These are phyloP conservation scores for Scheffersomyces amazonensis DNA, from an alignment of 805 yeast genomes.

Conservation along the genomic window DNA sequence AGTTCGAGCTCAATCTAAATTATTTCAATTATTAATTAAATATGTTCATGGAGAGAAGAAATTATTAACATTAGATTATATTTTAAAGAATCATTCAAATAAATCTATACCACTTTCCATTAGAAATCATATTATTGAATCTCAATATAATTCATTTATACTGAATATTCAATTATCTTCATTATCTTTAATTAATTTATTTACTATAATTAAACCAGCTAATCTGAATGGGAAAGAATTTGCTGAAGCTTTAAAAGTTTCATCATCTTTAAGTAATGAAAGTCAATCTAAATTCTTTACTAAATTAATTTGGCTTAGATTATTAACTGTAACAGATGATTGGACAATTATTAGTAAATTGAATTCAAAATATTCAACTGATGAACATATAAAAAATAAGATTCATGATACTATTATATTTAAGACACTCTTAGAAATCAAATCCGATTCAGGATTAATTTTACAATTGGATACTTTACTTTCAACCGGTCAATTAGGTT, in stretches of 20 bases:
- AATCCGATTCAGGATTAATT: conserved; percentile 1
- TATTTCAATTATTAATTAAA: conserved; percentile 17
- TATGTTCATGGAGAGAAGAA: conserved; percentile 8
- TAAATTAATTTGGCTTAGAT: conserved; percentile 54
- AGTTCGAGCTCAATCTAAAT: conserved; percentile 47
- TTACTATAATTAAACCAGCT: conserved; percentile 42
- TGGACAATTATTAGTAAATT: conserved; percentile 42
- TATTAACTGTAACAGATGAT: conserved; percentile 48
- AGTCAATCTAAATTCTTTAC: conserved; percentile 16
- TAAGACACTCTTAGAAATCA: conserved; percentile 34
- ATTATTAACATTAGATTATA: conserved; percentile 1
- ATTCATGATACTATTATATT: conserved; percentile 43
- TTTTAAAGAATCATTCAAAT: not conserved
- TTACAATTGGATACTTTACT: conserved; percentile 12
- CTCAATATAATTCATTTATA: conserved; percentile 26
- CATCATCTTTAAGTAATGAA: conserved; percentile 38
- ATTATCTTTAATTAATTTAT: conserved; percentile 49
- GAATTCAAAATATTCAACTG: conserved; percentile 39
- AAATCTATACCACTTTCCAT: not conserved
- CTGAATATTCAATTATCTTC: conserved; percentile 35
- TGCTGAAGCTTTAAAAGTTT: conserved; percentile 48
- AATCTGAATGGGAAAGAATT: conserved; percentile 16
- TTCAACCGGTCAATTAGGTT: conserved; percentile 7
- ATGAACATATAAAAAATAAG: conserved; percentile 37
- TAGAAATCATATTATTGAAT: not conserved